These are phyloP conservation scores for Dendrobium chrysotoxum DNA, from an alignment of 106 monocot species.

Conservation along the genomic window DNA sequence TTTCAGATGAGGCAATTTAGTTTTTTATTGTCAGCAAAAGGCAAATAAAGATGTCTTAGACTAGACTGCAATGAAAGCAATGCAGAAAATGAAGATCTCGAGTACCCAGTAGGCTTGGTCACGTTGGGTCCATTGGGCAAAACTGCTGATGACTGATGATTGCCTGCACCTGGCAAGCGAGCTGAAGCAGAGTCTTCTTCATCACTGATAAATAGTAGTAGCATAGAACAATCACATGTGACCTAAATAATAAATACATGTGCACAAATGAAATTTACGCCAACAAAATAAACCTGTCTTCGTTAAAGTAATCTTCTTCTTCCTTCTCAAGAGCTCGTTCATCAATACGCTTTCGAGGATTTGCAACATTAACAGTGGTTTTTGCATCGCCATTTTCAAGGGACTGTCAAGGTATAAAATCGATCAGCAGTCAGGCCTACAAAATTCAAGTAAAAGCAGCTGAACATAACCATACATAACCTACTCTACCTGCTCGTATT, in stretches of 20 bases:
- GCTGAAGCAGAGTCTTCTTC: constrained; percentile 60
- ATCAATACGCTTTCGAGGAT: constrained; percentile 53
- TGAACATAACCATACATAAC: not conserved
- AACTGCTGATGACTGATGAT: constrained; percentile 20
- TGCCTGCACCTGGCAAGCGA: constrained; percentile 14
- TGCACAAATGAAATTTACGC: not conserved
- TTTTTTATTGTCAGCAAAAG: not conserved
- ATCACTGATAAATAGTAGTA: constrained; percentile 30
- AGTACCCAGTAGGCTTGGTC: constrained; percentile 35
- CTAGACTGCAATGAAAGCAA: not conserved
- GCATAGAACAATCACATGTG: not conserved
- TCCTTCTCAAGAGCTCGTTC: constrained; percentile 90
- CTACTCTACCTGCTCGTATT: constrained; percentile 83
- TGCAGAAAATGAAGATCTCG: not conserved
- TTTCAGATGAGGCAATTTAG: not conserved
- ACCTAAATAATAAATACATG: not conserved
- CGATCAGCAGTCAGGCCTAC: not conserved
- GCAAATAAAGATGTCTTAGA: not conserved
- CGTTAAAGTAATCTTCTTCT: constrained; percentile 98
- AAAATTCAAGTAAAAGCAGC: not conserved
- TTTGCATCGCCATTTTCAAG: constrained; percentile 54
- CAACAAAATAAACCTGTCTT: constrained; percentile 54
- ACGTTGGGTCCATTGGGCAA: constrained; percentile 41
- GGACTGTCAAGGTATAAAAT: constrained; percentile 25
- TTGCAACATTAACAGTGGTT: constrained; percentile 14